Evolutionary conservation across 2,329 filamentous ascomycete species (phyloP), one percentile per base, ranked within the genome.

Genomic region (Chrysoporthe deuterocubensis): DNA sequence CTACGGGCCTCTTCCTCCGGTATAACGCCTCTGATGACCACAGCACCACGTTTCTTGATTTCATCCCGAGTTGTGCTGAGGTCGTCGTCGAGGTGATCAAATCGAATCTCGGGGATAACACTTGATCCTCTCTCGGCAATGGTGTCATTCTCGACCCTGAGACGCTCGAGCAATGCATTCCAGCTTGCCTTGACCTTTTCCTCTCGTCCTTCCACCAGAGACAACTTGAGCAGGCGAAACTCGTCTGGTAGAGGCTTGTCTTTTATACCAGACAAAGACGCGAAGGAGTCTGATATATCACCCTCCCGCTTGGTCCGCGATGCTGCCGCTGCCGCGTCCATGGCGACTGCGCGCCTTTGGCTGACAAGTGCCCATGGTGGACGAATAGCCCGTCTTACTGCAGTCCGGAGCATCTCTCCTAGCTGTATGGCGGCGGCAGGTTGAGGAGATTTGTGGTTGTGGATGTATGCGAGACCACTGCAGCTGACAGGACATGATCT

Each of bases 1-100:
- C 79, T 81, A 60, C 90, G 79, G 0, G 90, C 91, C 75, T 90
- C 86, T 1, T 80, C 77, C 71, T 88, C 84, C 0, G 89, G 85
- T 16, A 94, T 77, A 3, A 93, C 91, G 14, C 87, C 87, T 56
- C 86, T 83, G 32, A 94, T 82, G 1, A 94, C 87, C 0, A 86
- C 85, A 0, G 83, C 85, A 9, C 90, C 90, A 1, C 89, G 82
- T 71, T 88, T 87, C 68, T 80, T 78, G 43, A 92, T 84, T 69
- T 89, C 87, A 1, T 79, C 80, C 48, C 76, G 77, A 9, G 81
- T 62, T 0, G 62, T 69, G 8, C 69, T 65, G 2, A 83, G 71
- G 2, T 81, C 81, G 0, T 74, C 74, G 0, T 83, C 77, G 1
- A 88, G 74, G 7, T 81, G 74, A 0, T 74, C 70, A 68, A 83